Evolutionary conservation across 352 stramenopile genomes (phyloP).

Genomic region (Pseudoperonospora humuli): DNA sequence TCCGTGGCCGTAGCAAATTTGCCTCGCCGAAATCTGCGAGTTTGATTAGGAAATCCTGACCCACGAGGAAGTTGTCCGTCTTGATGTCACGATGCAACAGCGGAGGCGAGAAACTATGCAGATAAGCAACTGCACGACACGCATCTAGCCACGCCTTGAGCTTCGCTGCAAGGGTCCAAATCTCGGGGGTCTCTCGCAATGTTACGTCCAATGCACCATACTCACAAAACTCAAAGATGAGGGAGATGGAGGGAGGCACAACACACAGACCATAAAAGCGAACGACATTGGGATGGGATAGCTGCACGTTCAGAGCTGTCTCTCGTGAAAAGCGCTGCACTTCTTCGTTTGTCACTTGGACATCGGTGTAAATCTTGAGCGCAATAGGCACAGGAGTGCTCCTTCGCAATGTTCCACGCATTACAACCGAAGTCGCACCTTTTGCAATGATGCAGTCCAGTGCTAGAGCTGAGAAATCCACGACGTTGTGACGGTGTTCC

Average conservation of each 20-base stretch:
- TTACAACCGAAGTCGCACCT: slow-evolving; percentile 76
- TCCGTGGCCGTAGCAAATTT: slow-evolving; percentile 69
- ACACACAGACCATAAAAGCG: slow-evolving; percentile 78
- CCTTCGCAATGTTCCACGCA: slow-evolving; percentile 54
- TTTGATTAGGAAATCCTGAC: slow-evolving; percentile 72
- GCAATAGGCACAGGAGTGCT: slow-evolving; percentile 46
- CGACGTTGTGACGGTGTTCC: slow-evolving; percentile 70
- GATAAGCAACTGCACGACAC: slow-evolving; percentile 68
- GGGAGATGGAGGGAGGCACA: slow-evolving; percentile 72
- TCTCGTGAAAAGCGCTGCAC: slow-evolving; percentile 74
- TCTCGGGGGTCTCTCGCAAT: slow-evolving; percentile 34
- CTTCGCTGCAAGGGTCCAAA: slow-evolving; percentile 64
- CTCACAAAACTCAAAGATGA: slow-evolving; percentile 85
- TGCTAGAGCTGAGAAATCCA: slow-evolving; percentile 67
- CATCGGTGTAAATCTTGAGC: slow-evolving; percentile 82
- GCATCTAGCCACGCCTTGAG: slow-evolving; percentile 82
- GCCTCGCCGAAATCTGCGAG: slow-evolving; percentile 81
- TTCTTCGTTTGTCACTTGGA: slow-evolving; percentile 80
- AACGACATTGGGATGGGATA: slow-evolving; percentile 81
- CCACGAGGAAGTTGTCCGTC: slow-evolving; percentile 80
- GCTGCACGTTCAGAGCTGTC: slow-evolving; percentile 68
- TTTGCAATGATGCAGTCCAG: slow-evolving; percentile 76
- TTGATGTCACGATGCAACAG: slow-evolving; percentile 82
- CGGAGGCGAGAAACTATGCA: slow-evolving; percentile 78
- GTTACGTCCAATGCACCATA: slow-evolving; percentile 66